Evolutionary conservation across 768 basidiomycete species (phyloP).

Genomic region (Infundibulicybe gibba): DNA sequence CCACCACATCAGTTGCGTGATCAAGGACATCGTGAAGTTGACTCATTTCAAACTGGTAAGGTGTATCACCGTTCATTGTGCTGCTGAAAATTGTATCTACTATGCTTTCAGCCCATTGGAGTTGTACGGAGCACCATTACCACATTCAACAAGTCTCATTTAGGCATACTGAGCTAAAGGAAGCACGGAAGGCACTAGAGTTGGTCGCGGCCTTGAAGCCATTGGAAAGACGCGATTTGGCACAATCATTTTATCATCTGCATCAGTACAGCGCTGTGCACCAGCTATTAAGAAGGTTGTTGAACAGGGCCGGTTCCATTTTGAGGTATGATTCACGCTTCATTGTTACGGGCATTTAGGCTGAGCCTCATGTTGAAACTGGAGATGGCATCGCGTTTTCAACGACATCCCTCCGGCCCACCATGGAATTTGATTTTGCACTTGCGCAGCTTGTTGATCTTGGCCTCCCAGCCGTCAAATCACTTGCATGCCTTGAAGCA

Average conservation of each 20-base stretch:
- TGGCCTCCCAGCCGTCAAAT: slow-evolving; percentile 12
- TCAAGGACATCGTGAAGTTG: slow-evolving; percentile 19
- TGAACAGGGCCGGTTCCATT: slow-evolving; percentile 7
- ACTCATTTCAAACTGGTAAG: slow-evolving; percentile 13
- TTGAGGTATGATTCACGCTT: slow-evolving; percentile 7
- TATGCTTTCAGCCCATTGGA: slow-evolving; percentile 4
- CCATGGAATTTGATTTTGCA: slow-evolving; percentile 11
- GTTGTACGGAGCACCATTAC: slow-evolving; percentile 14
- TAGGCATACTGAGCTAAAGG: slow-evolving; percentile 8
- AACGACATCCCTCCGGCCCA: slow-evolving; percentile 1
- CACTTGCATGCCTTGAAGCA: slow-evolving; percentile 22
- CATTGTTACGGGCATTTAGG: neutral
- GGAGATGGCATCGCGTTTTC: slow-evolving; percentile 1
- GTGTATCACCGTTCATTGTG: neutral
- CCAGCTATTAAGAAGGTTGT: slow-evolving; percentile 14
- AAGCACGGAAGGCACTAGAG: slow-evolving; percentile 7
- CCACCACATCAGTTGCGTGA: slow-evolving; percentile 18
- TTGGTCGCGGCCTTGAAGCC: slow-evolving; percentile 12
- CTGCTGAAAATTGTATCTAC: neutral
- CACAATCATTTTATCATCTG: slow-evolving; percentile 12
- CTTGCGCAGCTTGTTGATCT: slow-evolving; percentile 10
- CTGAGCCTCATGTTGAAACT: neutral
- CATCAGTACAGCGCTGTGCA: slow-evolving; percentile 12
- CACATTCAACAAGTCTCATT: slow-evolving; percentile 15
- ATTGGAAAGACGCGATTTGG: slow-evolving; percentile 22